Evolutionary conservation across 768 basidiomycete species (phyloP).

Genomic region (Daedaleopsis nitida): DNA sequence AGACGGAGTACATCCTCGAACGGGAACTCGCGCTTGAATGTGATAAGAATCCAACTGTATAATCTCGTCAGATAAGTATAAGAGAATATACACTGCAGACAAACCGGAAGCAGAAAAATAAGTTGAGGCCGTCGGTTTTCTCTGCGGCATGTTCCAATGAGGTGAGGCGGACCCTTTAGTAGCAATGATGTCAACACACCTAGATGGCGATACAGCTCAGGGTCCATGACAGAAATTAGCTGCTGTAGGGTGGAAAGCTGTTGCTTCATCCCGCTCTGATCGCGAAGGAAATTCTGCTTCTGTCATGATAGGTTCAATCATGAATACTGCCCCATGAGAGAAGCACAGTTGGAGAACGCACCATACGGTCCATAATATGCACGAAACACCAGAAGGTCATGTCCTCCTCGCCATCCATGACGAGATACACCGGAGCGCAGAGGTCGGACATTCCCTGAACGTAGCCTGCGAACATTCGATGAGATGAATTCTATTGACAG

Average conservation of each 20-base stretch:
- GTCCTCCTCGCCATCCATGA: conserved; percentile 86
- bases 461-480: conserved; percentile 62
- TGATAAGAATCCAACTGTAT: conserved; percentile 84
- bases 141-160: conserved; percentile 45
- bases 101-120: conserved; percentile 98
- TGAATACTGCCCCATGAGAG: not conserved
- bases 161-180: not conserved
- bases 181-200: conserved; percentile 45
- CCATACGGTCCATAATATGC: conserved; percentile 94
- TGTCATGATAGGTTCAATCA: conserved; percentile 31
- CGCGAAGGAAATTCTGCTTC: conserved; percentile 94
- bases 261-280: conserved; percentile 98
- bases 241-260: conserved; percentile 89
- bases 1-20: conserved; percentile 88
- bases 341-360: conserved; percentile 36
- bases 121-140: conserved; percentile 84
- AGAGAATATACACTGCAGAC: conserved; percentile 20
- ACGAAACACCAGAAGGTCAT: conserved; percentile 97
- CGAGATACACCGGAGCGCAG: conserved; percentile 90
- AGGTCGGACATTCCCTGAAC: conserved; percentile 99
- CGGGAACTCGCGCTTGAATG: conserved; percentile 95
- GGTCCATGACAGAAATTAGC: conserved; percentile 91
- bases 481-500: not conserved
- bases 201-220: conserved; percentile 89
- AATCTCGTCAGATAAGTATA: not conserved